Evolutionary conservation across 2,329 filamentous ascomycete genomes (phyloP).

Genomic region (Penicillium oxalicum): DNA sequence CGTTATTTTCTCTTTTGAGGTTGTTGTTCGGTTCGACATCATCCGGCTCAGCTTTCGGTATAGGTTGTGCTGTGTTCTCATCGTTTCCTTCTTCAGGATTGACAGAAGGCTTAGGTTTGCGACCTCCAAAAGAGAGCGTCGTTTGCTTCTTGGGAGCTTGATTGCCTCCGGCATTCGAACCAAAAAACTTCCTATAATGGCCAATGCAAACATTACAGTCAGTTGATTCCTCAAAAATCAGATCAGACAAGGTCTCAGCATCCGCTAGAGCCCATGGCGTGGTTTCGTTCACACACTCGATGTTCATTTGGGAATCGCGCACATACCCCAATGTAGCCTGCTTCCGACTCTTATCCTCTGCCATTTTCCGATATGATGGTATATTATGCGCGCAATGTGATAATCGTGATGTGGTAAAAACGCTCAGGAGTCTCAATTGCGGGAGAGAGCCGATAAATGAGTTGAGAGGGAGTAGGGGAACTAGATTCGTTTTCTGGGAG

Average conservation of each 20-base stretch:
- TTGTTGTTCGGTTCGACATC: conserved; percentile 15
- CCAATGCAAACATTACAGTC: neutral
- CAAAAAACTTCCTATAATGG: conserved; percentile 75
- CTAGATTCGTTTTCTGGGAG: neutral
- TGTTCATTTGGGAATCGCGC: conserved; percentile 63
- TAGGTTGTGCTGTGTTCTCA: conserved; percentile 10
- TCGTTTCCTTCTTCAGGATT: conserved; percentile 17
- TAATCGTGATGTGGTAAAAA: no score
- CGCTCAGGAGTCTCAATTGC: neutral
- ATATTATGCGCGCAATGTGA: no score
- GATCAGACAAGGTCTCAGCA: neutral
- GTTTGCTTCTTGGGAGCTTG: conserved; percentile 64
- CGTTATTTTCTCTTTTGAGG: conserved; percentile 37
- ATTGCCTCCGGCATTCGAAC: conserved; percentile 53
- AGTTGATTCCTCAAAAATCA: neutral
- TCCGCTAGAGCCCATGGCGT: neutral
- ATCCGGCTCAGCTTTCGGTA: conserved; percentile 7
- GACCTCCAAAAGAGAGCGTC: conserved; percentile 65
- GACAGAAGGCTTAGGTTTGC: conserved; percentile 41
- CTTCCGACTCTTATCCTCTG: conserved; percentile 43
- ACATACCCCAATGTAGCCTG: conserved; percentile 89
- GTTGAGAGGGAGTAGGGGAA: neutral
- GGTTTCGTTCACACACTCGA: conserved; percentile 54
- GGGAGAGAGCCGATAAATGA: no score
- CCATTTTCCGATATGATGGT: conserved; percentile 14